These are phyloP conservation scores for Sporothrix pseudoabietina DNA, from an alignment of 2,329 filamentous ascomycete genomes.

Conservation along the genomic window DNA sequence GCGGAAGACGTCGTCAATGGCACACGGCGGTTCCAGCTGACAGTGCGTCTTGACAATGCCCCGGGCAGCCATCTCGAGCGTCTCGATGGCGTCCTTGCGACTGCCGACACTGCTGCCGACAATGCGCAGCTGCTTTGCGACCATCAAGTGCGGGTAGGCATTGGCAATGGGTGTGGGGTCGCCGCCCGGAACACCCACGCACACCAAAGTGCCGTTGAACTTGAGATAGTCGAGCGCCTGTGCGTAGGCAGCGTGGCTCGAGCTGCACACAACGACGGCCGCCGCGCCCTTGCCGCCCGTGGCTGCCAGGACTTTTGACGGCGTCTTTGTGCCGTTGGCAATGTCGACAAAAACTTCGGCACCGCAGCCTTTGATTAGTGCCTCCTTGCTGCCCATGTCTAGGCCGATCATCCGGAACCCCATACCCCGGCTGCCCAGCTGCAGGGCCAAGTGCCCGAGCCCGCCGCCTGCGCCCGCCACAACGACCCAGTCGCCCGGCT, in stretches of 20 bases:
- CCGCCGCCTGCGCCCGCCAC: constrained; percentile 59
- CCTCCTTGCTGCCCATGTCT: constrained; percentile 27
- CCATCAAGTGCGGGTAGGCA: constrained; percentile 48
- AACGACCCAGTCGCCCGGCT: constrained; percentile 40
- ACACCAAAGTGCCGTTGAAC: constrained; percentile 21
- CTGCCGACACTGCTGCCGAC: constrained; percentile 52
- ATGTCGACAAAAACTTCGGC: constrained; percentile 52
- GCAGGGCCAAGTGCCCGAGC: constrained; percentile 63
- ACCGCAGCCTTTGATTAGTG: constrained; percentile 25
- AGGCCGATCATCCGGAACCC: constrained; percentile 30
- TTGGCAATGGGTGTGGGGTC: constrained; percentile 54
- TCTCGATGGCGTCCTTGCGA: constrained; percentile 62
- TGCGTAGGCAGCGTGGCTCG: constrained; percentile 43
- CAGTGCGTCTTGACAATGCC: constrained; percentile 62
- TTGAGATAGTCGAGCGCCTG: constrained; percentile 52
- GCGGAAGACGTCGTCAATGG: constrained; percentile 59
- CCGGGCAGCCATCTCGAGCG: constrained; percentile 62
- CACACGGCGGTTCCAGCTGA: constrained; percentile 57
- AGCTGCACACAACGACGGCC: constrained; percentile 60
- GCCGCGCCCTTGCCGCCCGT: constrained; percentile 57
- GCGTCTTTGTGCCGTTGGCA: constrained; percentile 44
- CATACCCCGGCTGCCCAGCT: constrained; percentile 60
- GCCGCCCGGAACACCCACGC: constrained; percentile 38
- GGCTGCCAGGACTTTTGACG: not conserved
- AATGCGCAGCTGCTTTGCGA: constrained; percentile 40